phyloP scores from a whole-genome alignment of 495 filamentous ascomycete genomes.

The Tuber umbilicatum region DNA sequence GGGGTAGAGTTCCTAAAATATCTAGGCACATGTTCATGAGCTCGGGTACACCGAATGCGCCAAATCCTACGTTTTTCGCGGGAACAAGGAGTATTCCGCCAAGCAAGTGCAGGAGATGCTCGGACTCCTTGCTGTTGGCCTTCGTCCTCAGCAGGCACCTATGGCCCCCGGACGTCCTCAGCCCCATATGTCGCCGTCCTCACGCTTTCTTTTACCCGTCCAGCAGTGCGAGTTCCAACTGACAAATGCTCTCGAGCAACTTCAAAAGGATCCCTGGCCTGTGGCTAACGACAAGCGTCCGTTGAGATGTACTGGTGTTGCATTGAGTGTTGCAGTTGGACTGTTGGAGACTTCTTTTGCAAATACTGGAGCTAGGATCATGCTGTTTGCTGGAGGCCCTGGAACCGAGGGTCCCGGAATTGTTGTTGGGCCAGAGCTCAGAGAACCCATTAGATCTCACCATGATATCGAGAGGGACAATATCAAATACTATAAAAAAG shows the following conservation, averaged over 20 bases:
- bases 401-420: slow-evolving; percentile 94
- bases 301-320: slow-evolving; percentile 90
- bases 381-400: slow-evolving; percentile 93
- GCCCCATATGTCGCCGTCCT: slow-evolving; percentile 68
- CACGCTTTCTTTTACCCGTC: slow-evolving; percentile 88
- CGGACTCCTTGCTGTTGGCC: slow-evolving; percentile 60
- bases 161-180: slow-evolving; percentile 61
- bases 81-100: slow-evolving; percentile 91
- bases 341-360: slow-evolving; percentile 91
- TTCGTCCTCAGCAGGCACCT: slow-evolving; percentile 68
- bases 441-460: slow-evolving; percentile 95
- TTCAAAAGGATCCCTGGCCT: slow-evolving; percentile 98
- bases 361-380: slow-evolving; percentile 89
- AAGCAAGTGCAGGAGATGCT: slow-evolving; percentile 99
- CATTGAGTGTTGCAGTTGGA: slow-evolving; percentile 88
- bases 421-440: slow-evolving; percentile 94
- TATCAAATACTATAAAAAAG: slow-evolving; percentile 99
- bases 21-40: slow-evolving; percentile 88
- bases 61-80: slow-evolving; percentile 99
- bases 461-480: slow-evolving; percentile 99
- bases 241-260: slow-evolving; percentile 89
- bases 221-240: slow-evolving; percentile 97
- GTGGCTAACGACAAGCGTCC: slow-evolving; percentile 89
- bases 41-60: slow-evolving; percentile 96
- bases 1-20: neutral